Percentiles rank a stretch among this genome's conserved stretches.
These are phyloP conservation scores for Chalciporus piperatoides DNA, from an alignment of 1,284 basidiomycete genomes.

Conservation along the genomic window DNA sequence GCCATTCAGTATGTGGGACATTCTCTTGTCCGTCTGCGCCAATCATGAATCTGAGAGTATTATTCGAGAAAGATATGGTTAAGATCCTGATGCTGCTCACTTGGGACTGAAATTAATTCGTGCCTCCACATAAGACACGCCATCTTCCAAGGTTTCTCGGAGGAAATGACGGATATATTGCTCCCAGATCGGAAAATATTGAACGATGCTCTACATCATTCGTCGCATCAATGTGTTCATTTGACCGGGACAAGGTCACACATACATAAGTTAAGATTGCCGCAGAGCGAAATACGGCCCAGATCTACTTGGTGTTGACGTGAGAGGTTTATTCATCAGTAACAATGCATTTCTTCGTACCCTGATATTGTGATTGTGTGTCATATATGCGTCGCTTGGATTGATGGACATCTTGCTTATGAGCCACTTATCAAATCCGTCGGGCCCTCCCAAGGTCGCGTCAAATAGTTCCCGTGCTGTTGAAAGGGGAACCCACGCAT, in stretches of 20 bases:
- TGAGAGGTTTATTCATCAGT: background rate
- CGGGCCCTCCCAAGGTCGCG: constrained; percentile 49
- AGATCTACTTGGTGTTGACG: constrained; percentile 47
- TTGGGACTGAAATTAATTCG: constrained; percentile 64
- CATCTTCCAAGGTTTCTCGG: constrained; percentile 61
- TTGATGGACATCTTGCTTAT: constrained; percentile 57
- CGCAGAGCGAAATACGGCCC: constrained; percentile 61
- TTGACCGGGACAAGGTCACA: background rate
- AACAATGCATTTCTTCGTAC: constrained; percentile 30
- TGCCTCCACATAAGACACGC: constrained; percentile 69
- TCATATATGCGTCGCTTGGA: constrained; percentile 64
- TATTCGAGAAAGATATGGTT: background rate
- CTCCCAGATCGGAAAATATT: constrained; percentile 27
- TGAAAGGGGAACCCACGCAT: constrained; percentile 52
- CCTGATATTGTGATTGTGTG: constrained; percentile 64
- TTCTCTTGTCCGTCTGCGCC: constrained; percentile 55
- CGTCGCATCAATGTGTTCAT: constrained; percentile 3
- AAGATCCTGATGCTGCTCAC: constrained; percentile 34
- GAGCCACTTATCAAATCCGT: constrained; percentile 67
- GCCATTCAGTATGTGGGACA: constrained; percentile 59
- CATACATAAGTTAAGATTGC: constrained; percentile 48
- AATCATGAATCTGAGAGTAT: constrained; percentile 41
- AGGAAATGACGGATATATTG: constrained; percentile 49
- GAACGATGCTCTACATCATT: constrained; percentile 18
- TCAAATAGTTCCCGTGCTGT: constrained; percentile 53